A percentile compares a stretch with the other conserved stretches of the same genome.
These are phyloP conservation scores for Debaryomyces coudertii DNA, from an alignment of 1,139 yeast species.

Conservation along the genomic window DNA sequence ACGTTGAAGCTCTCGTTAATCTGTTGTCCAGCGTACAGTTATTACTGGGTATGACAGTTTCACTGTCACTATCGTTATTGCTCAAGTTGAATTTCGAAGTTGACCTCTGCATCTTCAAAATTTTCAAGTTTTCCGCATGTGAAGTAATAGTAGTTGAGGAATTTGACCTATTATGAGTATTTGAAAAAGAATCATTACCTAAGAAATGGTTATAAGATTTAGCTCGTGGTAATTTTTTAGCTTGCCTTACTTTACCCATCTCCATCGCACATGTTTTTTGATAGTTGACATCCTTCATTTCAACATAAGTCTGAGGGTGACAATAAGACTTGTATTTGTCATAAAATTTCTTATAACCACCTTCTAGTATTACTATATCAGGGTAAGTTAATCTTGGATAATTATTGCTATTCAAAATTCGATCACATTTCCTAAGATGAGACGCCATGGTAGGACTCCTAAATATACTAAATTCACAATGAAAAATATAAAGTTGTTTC, in stretches of 20 bases:
- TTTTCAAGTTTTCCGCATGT: constrained; percentile 34
- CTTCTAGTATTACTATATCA: constrained; percentile 83
- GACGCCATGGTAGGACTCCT: constrained; percentile 93
- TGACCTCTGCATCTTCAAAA: constrained; percentile 42
- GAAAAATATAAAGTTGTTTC: constrained; percentile 65
- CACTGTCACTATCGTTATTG: constrained; percentile 1
- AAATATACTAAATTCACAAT: constrained; percentile 91
- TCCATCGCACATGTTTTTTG: constrained; percentile 70
- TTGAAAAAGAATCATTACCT: constrained; percentile 10
- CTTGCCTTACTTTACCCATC: constrained; percentile 67
- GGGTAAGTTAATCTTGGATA: constrained; percentile 87
- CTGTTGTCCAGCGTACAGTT: constrained; percentile 14
- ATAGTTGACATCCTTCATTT: constrained; percentile 80
- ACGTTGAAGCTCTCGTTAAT: constrained; percentile 26
- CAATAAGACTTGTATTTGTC: constrained; percentile 58
- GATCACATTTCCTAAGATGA: constrained; percentile 81
- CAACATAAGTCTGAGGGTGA: constrained; percentile 77
- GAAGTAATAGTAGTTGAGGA: constrained; percentile 38
- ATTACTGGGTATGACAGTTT: neutral
- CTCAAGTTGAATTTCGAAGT: constrained; percentile 16
- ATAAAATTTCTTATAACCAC: constrained; percentile 85
- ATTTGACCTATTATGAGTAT: constrained; percentile 31
- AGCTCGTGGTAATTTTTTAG: constrained; percentile 51
- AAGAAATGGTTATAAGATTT: constrained; percentile 34
- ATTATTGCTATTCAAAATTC: constrained; percentile 67